These are phyloP conservation scores for Talaromyces sp. DNA, from an alignment of 2,329 filamentous ascomycete genomes.

Conservation along the genomic window DNA sequence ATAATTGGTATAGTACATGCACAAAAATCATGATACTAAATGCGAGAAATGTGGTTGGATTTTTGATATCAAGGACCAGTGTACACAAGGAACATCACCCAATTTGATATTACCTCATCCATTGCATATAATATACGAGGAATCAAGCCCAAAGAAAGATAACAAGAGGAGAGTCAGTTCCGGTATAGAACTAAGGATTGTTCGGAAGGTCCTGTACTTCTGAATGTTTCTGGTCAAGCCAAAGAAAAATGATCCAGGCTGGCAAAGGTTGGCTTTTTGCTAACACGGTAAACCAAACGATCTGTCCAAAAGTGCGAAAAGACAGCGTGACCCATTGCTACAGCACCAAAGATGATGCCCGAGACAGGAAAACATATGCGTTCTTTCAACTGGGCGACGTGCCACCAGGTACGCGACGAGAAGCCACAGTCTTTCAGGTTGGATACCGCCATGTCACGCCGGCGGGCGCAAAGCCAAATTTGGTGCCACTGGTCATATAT, in stretches of 20 bases:
- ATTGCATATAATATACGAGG: not conserved
- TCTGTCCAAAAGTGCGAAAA: conserved; percentile 68
- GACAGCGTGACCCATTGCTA: conserved; percentile 67
- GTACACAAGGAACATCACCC: too few species aligned
- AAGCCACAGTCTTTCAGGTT: conserved; percentile 61
- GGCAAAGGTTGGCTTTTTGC: conserved; percentile 56
- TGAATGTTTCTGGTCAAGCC: not conserved
- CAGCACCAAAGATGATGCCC: conserved; percentile 64
- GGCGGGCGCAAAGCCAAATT: conserved; percentile 57
- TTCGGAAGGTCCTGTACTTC: not conserved
- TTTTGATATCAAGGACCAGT: not conserved
- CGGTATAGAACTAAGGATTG: too few species aligned
- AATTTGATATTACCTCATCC: too few species aligned
- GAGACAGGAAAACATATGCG: conserved; percentile 64
- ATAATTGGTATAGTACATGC: not conserved
- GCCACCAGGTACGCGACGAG: conserved; percentile 55
- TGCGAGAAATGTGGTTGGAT: not conserved
- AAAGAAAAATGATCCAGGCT: not conserved
- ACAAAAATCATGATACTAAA: not conserved
- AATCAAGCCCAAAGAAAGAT: not conserved
- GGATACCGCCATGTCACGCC: conserved; percentile 64
- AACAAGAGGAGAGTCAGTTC: not conserved
- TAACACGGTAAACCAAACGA: conserved; percentile 67
- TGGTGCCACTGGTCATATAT: conserved; percentile 67
- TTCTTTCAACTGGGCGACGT: conserved; percentile 59